A percentile compares a stretch with the other conserved stretches of the same genome.
phyloP scores from a whole-genome alignment of 2,329 filamentous ascomycete species.

The Fusarium tuaranense region DNA sequence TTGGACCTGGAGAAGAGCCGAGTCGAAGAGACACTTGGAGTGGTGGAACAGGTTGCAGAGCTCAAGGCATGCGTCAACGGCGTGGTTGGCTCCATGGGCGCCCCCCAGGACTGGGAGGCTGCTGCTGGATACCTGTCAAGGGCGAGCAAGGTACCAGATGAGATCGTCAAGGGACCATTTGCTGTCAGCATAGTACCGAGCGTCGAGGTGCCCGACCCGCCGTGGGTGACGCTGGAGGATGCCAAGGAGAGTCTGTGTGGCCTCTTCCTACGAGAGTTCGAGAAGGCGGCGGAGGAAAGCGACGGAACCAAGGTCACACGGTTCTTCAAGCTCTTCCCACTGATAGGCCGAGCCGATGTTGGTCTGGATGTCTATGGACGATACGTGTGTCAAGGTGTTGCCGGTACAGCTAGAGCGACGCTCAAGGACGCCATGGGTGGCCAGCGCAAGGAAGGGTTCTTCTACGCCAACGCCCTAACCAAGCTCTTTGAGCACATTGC shows the following conservation, averaged over 20 bases:
- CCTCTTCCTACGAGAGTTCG: constrained; percentile 93
- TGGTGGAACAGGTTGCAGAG: constrained; percentile 96
- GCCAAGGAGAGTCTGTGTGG: constrained; percentile 91
- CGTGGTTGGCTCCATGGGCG: constrained; percentile 95
- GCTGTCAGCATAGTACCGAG: constrained; percentile 94
- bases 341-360: constrained; percentile 89
- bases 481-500: constrained; percentile 98
- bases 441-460: constrained; percentile 78
- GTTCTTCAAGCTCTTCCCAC: constrained; percentile 97
- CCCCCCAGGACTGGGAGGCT: constrained; percentile 98
- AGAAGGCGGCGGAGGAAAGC: constrained; percentile 87
- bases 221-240: constrained; percentile 85
- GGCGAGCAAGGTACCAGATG: constrained; percentile 82
- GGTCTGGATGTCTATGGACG: constrained; percentile 94
- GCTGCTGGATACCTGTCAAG: constrained; percentile 90
- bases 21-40: constrained; percentile 88
- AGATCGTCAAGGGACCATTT: constrained; percentile 86
- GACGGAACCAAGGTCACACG: constrained; percentile 91
- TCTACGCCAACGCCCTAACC: constrained; percentile 91
- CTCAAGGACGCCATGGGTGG: constrained; percentile 74
- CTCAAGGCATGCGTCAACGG: constrained; percentile 96
- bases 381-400: constrained; percentile 96
- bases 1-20: constrained; percentile 92
- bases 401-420: constrained; percentile 82
- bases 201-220: constrained; percentile 93